Evolutionary conservation across 2,329 filamentous ascomycete genomes (phyloP).

Genomic region (Ceratocystis albifundus): DNA sequence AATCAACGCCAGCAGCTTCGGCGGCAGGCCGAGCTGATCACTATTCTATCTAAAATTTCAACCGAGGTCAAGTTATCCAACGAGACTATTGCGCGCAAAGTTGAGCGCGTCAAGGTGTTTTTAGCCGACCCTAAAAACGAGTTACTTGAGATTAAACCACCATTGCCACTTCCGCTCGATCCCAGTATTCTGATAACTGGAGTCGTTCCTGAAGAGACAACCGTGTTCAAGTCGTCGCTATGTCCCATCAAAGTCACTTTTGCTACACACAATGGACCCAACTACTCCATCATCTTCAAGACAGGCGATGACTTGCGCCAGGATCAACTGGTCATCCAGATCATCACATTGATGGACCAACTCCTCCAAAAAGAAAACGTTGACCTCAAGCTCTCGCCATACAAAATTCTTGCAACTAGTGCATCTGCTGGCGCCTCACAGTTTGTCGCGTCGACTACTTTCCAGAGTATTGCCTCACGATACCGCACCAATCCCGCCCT

Average conservation of each 20-base stretch:
- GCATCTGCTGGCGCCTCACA: conserved; percentile 83
- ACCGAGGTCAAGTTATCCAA: conserved; percentile 74
- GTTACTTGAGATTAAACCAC: conserved; percentile 67
- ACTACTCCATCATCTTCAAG: conserved; percentile 94
- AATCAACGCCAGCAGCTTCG: conserved; percentile 65
- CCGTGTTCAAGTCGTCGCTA: conserved; percentile 90
- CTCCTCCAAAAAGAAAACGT: conserved; percentile 91
- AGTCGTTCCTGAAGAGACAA: conserved; percentile 70
- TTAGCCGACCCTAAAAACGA: conserved; percentile 86
- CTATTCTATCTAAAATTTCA: conserved; percentile 76
- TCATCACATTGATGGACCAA: conserved; percentile 96
- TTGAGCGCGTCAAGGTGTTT: conserved; percentile 72
- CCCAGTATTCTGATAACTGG: conserved; percentile 69
- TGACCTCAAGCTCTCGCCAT: conserved; percentile 87
- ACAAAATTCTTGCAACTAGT: conserved; percentile 89
- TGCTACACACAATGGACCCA: conserved; percentile 62
- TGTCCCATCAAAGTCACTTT: conserved; percentile 87
- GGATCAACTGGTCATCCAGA: conserved; percentile 91
- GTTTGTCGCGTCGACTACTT: conserved; percentile 75
- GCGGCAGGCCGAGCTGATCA: conserved; percentile 80
- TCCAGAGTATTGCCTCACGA: conserved; percentile 73
- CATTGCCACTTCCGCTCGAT: conserved; percentile 78
- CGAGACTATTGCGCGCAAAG: conserved; percentile 66
- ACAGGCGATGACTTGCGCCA: conserved; percentile 92
- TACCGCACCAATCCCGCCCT: conserved; percentile 65